Percentiles rank a stretch among this genome's conserved stretches.
Evolutionary conservation across 805 yeast genomes (phyloP).

Genomic region (Hermanozyma aechmeae): DNA sequence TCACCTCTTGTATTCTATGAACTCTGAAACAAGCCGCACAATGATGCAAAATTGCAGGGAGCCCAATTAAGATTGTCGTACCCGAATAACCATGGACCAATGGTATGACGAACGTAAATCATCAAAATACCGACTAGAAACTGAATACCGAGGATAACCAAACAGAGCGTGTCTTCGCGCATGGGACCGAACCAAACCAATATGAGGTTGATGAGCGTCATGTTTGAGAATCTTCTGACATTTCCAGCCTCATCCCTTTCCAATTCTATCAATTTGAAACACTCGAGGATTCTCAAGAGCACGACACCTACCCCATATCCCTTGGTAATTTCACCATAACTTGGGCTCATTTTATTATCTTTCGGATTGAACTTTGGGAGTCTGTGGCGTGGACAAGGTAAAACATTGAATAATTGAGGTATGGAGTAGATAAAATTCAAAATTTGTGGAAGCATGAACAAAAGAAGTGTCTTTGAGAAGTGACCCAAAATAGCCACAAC

Average conservation of each 20-base stretch:
- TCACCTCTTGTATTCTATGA: too few relatives aligned
- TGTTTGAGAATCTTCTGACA: conserved; percentile 52
- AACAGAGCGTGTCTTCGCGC: conserved; percentile 72
- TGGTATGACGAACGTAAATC: conserved; percentile 65
- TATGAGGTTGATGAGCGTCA: conserved; percentile 79
- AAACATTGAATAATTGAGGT: conserved; percentile 82
- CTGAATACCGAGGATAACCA: conserved; percentile 51
- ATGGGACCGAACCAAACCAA: conserved; percentile 86
- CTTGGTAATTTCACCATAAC: conserved; percentile 25
- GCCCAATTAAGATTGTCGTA: conserved; percentile 63
- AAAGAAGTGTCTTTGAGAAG: conserved; percentile 83
- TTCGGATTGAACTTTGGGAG: conserved; percentile 65
- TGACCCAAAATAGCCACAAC: conserved; percentile 95
- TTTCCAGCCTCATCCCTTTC: conserved; percentile 12
- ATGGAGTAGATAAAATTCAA: conserved; percentile 80
- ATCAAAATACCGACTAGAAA: conserved; percentile 57
- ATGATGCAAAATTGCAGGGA: too few relatives aligned
- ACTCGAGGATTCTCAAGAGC: conserved; percentile 38
- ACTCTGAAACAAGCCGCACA: too few relatives aligned
- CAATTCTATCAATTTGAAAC: conserved; percentile 38
- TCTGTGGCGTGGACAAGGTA: conserved; percentile 95
- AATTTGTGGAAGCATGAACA: conserved; percentile 86
- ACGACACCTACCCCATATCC: conserved; percentile 13
- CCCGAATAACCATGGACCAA: conserved; percentile 83
- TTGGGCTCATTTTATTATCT: conserved; percentile 68